Percentiles rank a stretch among this genome's conserved stretches.
Evolutionary conservation across 2,329 filamentous ascomycete species (phyloP).

Genomic region (Aspergillus pseudotamarii): DNA sequence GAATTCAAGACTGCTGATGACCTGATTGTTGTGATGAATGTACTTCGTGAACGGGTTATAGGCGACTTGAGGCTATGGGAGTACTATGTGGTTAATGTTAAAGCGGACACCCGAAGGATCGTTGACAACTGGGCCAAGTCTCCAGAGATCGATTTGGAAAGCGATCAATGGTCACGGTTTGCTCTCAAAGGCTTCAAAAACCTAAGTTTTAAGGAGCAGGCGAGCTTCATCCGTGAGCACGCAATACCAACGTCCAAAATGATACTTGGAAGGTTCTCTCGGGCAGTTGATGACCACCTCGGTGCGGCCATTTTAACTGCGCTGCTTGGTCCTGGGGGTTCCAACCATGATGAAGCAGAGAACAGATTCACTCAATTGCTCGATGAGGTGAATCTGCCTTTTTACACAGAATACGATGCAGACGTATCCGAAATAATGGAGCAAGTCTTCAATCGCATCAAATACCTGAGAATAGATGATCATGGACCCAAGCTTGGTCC

Average conservation of each 20-base stretch:
- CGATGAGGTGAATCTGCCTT: constrained; percentile 81
- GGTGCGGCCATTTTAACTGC: constrained; percentile 70
- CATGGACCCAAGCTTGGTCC: constrained; percentile 84
- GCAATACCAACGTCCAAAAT: constrained; percentile 72
- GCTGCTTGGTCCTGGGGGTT: constrained; percentile 64
- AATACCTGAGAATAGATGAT: constrained; percentile 90
- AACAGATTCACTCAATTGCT: constrained; percentile 63
- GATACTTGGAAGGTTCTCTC: constrained; percentile 77
- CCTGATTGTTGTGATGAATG: constrained; percentile 78
- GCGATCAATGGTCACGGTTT: constrained; percentile 18
- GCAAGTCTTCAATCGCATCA: constrained; percentile 90
- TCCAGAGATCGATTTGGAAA: constrained; percentile 16
- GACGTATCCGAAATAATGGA: constrained; percentile 83
- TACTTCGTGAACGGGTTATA: constrained; percentile 78
- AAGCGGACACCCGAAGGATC: constrained; percentile 68
- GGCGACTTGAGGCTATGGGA: constrained; percentile 83
- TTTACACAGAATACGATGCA: constrained; percentile 88
- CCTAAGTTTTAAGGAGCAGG: constrained; percentile 61
- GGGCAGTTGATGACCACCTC: constrained; percentile 69
- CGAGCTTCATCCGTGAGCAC: constrained; percentile 64
- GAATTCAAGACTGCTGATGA: constrained; percentile 72
- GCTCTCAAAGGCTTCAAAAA: constrained; percentile 54
- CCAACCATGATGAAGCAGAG: constrained; percentile 50
- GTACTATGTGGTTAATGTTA: constrained; percentile 83
- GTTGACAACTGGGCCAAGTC: constrained; percentile 70